Evolutionary conservation across 164 flowering plant genomes (phyloP), one percentile per base, ranked within the genome.

Genomic region (Vitis vinifera): DNA sequence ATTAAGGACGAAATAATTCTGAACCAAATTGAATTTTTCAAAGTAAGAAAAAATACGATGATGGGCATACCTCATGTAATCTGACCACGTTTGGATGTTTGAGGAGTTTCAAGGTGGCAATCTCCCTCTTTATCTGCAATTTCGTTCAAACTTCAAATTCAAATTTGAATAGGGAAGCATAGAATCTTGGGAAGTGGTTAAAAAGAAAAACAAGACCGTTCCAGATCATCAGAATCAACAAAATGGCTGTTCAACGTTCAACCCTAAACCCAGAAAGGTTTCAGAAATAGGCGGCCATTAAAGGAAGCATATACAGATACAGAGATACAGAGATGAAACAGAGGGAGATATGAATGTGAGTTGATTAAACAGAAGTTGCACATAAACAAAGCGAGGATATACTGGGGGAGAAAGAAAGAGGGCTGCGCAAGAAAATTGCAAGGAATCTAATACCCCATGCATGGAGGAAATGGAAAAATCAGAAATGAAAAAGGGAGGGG

Each of bases 71-170:
- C 98, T 95, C 99, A 59, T 90, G 68, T 72, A 95, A 79, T 66
- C 92, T 80, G 67, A 95, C 98, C 2, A 95, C 87, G 73, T 95
- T 91, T 0, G 99, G 98, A 80, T 95, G 99, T 60, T 83, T 91
- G 69, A 95, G 85, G 19, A 93, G 88, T 81, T 90, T 95, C 76
- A 95, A 77, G 2, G 99, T 91, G 15, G 81, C 88, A 57, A 95
- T 95, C 74, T 95, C 99, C 76, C 99, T 81, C 83, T 86, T 91
- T 63, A 95, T 91, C 99, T 95, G 93, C 76, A 68, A 72, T 8
- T 12, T 71, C 3, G 29, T 47, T n/a, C 27, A 9, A 15, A 19
- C 10, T 15, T n/a, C 37, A 62, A 37, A 37, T 3, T 37, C 44
- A 37, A 37, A 37, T 37, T 37, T 37, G 44, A 37, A 37, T 37